Base-by-base conservation (phyloP, 768 basidiomycete species). In the Lactarius sp. region DNA sequence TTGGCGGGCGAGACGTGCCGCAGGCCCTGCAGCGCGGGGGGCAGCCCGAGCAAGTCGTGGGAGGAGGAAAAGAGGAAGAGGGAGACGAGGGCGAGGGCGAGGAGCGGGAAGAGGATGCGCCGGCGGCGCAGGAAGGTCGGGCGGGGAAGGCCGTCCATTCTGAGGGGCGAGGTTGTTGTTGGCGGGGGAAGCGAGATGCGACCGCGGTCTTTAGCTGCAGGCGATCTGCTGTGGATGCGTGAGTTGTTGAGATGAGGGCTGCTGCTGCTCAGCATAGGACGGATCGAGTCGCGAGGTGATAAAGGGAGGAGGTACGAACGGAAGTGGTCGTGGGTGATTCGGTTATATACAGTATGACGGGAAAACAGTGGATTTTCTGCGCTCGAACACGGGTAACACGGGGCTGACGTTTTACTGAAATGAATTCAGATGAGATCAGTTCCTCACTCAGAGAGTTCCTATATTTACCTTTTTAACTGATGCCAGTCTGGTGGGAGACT, bases 31-130 rank as follows among this genome's bases (percentile, higher is more conserved):
- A 66, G 52, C 20, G 62, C 61, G 0, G 59, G 64, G 13, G 66
- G 66, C 14, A 59, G 44, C 8, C 58, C 58, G 42, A 67, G 6
- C 1, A 67, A 33, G 27, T 68, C 60, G 31, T 68, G 66, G 12
- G 57, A 59, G 34, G 60, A 47, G 14, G 64, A 66, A 53, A 66
- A 68, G 41, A 68, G 59, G 64, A 67, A 60, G 53, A 66, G 39
- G 47, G 31, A 44, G 27, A 66, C 44, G 4, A 68, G 49, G 6
- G n/a, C 36, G 13, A 52, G 13, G 8, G n/a, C 12, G 59, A 44
- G 13, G 59, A 67, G 52, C 1, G 57, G 22, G 59, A 55, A 27
- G 41, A 57, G 13, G 39, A 61, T 10, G 1, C 55, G 62, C 6
- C 57, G 62, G 16, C 62, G 62, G 14, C 61, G 52, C 18, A 49